phyloP scores from a whole-genome alignment of 164 flowering plant genomes.

The Aristolochia contorta region DNA sequence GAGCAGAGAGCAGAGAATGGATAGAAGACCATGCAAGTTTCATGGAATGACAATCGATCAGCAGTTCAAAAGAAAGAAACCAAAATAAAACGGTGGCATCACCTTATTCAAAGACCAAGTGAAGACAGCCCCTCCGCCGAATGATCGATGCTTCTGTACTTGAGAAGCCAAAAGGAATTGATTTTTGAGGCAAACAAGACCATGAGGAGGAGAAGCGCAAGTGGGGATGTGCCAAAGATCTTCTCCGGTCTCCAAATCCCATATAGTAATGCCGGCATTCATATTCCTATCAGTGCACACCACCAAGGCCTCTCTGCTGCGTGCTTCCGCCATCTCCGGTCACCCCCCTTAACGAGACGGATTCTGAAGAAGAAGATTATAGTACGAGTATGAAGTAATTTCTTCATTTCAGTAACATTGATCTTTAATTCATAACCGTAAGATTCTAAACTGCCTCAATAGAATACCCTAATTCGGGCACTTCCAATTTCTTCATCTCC shows the following conservation, averaged over 20 bases:
- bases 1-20: no score
- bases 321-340: background rate
- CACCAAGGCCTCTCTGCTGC: constrained; percentile 33
- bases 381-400: no score
- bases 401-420: no score
- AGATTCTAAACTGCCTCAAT: no score
- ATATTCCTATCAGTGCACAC: constrained; percentile 46
- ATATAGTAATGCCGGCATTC: constrained; percentile 33
- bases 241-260: constrained; percentile 38
- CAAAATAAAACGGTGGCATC: background rate
- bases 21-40: background rate
- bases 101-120: constrained; percentile 50
- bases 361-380: background rate
- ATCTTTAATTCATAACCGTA: no score
- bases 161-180: constrained; percentile 50
- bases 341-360: background rate
- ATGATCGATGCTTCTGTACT: constrained; percentile 32
- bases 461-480: no score
- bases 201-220: constrained; percentile 45
- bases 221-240: constrained; percentile 41
- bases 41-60: background rate
- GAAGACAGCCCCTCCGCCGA: constrained; percentile 44
- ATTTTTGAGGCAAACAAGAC: constrained; percentile 35
- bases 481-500: no score
- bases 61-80: background rate